A percentile compares a stretch with the other conserved stretches of the same genome.
Conservation (phyloP, 805 yeast genomes). For the Candida wancherniae region DNA sequence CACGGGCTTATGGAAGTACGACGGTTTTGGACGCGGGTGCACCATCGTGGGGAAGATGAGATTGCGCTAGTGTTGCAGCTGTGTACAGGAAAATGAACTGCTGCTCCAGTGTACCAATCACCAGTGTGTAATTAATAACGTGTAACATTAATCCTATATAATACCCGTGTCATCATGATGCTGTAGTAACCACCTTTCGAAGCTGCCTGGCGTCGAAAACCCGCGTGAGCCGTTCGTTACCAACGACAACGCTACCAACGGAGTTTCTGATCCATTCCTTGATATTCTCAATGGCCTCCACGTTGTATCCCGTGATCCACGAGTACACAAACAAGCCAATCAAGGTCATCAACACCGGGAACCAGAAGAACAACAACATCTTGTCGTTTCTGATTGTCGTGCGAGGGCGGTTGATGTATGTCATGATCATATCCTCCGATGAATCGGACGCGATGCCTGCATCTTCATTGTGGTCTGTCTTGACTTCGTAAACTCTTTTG, state of each 20-base stretch:
- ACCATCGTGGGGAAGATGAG: too few species aligned
- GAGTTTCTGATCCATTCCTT: slow-evolving; percentile 32
- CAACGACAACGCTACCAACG: slow-evolving; percentile 40
- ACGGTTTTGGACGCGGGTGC: too few species aligned
- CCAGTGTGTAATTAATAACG: too few species aligned
- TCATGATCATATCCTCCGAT: slow-evolving; percentile 40
- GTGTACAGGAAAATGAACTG: too few species aligned
- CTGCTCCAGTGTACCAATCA: too few species aligned
- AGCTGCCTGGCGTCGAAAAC: too few species aligned
- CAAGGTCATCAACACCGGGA: slow-evolving; percentile 65
- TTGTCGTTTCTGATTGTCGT: slow-evolving; percentile 64
- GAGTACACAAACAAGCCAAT: slow-evolving; percentile 45
- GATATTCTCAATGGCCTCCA: slow-evolving; percentile 31
- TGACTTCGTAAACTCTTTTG: background rate
- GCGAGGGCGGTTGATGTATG: slow-evolving; percentile 40
- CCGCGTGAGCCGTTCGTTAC: slow-evolving; percentile 37
- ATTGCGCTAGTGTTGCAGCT: too few species aligned
- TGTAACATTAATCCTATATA: too few species aligned
- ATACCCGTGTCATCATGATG: too few species aligned
- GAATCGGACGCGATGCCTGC: slow-evolving; percentile 35
- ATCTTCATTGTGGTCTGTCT: slow-evolving; percentile 21
- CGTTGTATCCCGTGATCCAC: slow-evolving; percentile 36
- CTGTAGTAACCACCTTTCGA: too few species aligned
- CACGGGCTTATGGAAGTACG: too few species aligned
- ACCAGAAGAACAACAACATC: slow-evolving; percentile 87